Base-by-base conservation (phyloP, 129 eudicot genomes). In the Flaveria robusta region DNA sequence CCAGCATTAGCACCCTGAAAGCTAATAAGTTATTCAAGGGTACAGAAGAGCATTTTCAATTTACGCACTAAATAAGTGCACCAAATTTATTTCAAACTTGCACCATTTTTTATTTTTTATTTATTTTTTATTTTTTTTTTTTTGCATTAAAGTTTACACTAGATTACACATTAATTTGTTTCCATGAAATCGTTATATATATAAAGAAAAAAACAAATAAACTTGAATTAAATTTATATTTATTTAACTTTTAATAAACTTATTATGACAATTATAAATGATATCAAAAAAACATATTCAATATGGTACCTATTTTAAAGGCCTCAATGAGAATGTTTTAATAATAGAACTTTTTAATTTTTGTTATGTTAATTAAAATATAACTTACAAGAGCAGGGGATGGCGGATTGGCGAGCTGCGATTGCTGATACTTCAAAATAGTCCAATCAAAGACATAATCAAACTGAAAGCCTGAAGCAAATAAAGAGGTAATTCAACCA, bases 401-500 rank as follows among this genome's bases (percentile, higher is more conserved):
- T 29, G 96, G 98, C 55, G 92, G 95, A 77, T 89, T 89, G 45
- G 92, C 89, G 72, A 90, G 91, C 71, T 93, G 98, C 54, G 98
- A 88, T 80, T 93, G 98, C 82, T 93, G 95, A 77, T 90, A 93
- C 78, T 93, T 93, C 89, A 93, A 74, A 47, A 93, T 90, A 37
- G 98, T 93, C 98, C 97, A 93, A 82, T 93, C 98, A 75, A 93
- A 93, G 64, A 90, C 89, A 43, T 93, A 90, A 85, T 93, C 98
- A 83, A 90, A 93, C 81, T 93, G 98, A 77, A 93, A 93, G 27
- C 98, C 98, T 93, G 85, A 66, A 75, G 50, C 39, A 49, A 69
- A 9, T 47, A 52, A 13, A 29, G n/a, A 55, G 4, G 8, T 19
- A 52, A 18, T 34, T 13, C 49, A 72, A 55, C 58, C 39, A 45